Conservation (phyloP, 306 rosid genomes). For the Cucumis hystrix region DNA sequence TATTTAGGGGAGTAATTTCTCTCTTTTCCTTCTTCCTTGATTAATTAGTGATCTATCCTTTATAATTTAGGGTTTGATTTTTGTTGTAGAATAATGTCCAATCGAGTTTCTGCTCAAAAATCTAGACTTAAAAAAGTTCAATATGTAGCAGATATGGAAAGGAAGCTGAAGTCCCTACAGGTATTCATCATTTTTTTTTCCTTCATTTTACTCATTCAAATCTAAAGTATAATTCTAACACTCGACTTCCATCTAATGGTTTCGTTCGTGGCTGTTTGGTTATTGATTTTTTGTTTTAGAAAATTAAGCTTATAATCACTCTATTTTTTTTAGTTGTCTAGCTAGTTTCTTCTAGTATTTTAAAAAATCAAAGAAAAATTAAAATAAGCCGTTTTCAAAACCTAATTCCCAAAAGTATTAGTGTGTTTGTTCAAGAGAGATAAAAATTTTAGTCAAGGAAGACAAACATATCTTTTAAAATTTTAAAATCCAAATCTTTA, state of each 20-base stretch:
- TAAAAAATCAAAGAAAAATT: no score
- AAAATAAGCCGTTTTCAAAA: no score
- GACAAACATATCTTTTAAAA: no score
- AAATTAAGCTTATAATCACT: no score
- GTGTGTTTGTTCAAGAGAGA: no score
- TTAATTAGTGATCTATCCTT: neutral
- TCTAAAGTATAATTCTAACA: neutral
- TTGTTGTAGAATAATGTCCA: conserved; percentile 2
- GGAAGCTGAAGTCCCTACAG: conserved; percentile 15
- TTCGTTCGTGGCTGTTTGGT: no score
- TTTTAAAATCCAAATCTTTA: no score
- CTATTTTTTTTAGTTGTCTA: no score
- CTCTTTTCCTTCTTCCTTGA: neutral
- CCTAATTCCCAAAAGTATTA: no score
- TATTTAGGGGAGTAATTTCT: neutral
- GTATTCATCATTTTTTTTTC: conserved; percentile 1
- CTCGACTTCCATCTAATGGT: neutral
- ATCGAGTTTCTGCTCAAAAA: conserved; percentile 12
- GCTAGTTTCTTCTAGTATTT: no score
- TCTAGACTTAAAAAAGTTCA: conserved; percentile 10
- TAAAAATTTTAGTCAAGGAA: no score
- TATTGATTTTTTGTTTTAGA: no score
- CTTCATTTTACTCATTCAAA: neutral
- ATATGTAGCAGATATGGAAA: conserved; percentile 7
- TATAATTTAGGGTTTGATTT: neutral